Conservation (phyloP, 148 eudicot species). For the Beta vulgaris region DNA sequence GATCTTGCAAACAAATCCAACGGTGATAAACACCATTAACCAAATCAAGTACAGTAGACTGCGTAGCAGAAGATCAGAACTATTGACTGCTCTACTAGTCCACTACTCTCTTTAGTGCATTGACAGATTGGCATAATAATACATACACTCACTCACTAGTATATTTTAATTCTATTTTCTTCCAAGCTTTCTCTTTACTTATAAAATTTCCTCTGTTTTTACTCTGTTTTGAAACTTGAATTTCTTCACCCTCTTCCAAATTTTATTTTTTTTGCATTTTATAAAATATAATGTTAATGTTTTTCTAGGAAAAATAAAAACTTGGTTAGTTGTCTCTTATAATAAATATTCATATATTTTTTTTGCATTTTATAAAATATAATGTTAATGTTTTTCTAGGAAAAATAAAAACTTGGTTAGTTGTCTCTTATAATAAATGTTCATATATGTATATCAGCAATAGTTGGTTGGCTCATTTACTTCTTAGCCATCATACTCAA, state of each 20-base stretch:
- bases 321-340: background rate
- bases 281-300: background rate
- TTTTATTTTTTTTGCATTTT: background rate
- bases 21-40: constrained; percentile 2
- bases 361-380: background rate
- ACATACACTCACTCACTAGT: background rate
- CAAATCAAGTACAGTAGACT: background rate
- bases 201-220: constrained; percentile 1
- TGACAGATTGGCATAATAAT: constrained; percentile 25
- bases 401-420: background rate
- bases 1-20: background rate
- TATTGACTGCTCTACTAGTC: background rate
- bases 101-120: constrained; percentile 18
- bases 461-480: constrained; percentile 22
- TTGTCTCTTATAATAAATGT: constrained; percentile 15
- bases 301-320: background rate
- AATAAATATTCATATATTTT: too few species aligned
- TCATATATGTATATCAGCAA: background rate
- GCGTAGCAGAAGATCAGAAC: constrained; percentile 15
- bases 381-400: background rate
- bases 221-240: constrained; percentile 16
- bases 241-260: background rate
- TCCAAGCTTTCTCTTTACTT: constrained; percentile 3
- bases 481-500: background rate
- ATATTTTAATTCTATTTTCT: background rate